phyloP scores from a whole-genome alignment of 805 yeast species.

The Zygosaccharomyces lentus region DNA sequence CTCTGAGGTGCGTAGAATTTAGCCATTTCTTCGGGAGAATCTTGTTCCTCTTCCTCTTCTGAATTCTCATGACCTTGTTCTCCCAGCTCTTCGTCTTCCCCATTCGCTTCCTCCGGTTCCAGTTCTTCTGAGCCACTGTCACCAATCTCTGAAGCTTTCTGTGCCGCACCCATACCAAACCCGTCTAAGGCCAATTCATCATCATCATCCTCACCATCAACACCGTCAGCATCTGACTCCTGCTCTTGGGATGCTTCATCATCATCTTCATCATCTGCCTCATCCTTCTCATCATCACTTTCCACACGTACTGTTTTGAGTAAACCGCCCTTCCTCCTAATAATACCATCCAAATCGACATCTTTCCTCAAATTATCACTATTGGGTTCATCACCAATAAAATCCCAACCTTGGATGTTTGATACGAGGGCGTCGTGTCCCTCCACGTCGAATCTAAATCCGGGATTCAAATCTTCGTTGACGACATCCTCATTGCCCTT shows the following conservation, averaged over 20 bases:
- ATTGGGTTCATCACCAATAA: conserved; percentile 42
- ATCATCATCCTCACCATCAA: conserved; percentile 31
- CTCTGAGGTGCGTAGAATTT: conserved; percentile 61
- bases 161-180: conserved; percentile 36
- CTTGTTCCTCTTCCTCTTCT: conserved; percentile 27
- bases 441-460: conserved; percentile 64
- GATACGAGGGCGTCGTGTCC: conserved; percentile 46
- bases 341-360: conserved; percentile 84
- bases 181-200: conserved; percentile 39
- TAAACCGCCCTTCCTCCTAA: conserved; percentile 80
- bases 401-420: conserved; percentile 79
- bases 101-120: conserved; percentile 27
- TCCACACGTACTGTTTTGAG: conserved; percentile 48
- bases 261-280: conserved; percentile 43
- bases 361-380: conserved; percentile 41
- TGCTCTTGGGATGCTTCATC: conserved; percentile 35
- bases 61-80: conserved; percentile 30
- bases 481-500: conserved; percentile 27
- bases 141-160: conserved; percentile 17
- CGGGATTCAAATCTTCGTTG: conserved; percentile 64
- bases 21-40: conserved; percentile 74
- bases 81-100: conserved; percentile 27
- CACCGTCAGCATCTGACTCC: conserved; percentile 35
- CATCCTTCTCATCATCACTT: conserved; percentile 36
- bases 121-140: conserved; percentile 23